Evolutionary conservation across 495 filamentous ascomycete genomes (phyloP).

Genomic region (Penicillium simplicissimum): DNA sequence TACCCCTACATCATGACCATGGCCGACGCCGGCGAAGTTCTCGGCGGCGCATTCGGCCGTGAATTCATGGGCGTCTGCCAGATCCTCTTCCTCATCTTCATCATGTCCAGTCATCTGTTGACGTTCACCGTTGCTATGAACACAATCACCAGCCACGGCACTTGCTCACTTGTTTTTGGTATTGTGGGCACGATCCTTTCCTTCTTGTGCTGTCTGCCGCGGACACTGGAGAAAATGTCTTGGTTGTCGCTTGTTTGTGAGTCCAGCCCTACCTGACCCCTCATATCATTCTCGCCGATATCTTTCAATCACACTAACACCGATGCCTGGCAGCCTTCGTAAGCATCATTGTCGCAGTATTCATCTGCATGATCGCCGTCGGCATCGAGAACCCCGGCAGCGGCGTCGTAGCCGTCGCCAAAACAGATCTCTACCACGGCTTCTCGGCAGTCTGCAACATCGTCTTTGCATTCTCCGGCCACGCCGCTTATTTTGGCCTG

Average conservation of each 20-base stretch:
- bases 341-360: constrained; percentile 67
- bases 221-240: constrained; percentile 62
- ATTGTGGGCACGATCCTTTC: constrained; percentile 66
- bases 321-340: constrained; percentile 51
- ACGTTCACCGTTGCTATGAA: constrained; percentile 77
- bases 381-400: constrained; percentile 44
- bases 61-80: constrained; percentile 65
- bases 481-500: constrained; percentile 74
- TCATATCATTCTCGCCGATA: neutral
- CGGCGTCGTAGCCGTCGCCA: constrained; percentile 28
- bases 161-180: constrained; percentile 71
- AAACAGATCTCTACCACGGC: constrained; percentile 37
- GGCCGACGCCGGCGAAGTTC: constrained; percentile 67
- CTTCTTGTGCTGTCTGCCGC: constrained; percentile 64
- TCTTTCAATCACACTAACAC: constrained; percentile 26
- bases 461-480: constrained; percentile 54
- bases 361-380: constrained; percentile 70
- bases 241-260: constrained; percentile 66
- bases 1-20: constrained; percentile 73
- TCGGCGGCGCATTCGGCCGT: constrained; percentile 62
- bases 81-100: constrained; percentile 69
- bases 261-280: neutral
- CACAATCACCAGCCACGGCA: constrained; percentile 61
- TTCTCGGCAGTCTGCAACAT: constrained; percentile 50
- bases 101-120: constrained; percentile 75